These are phyloP conservation scores for Sordariomycetes sp. DNA, from an alignment of 2,329 filamentous ascomycete species.

Conservation along the genomic window DNA sequence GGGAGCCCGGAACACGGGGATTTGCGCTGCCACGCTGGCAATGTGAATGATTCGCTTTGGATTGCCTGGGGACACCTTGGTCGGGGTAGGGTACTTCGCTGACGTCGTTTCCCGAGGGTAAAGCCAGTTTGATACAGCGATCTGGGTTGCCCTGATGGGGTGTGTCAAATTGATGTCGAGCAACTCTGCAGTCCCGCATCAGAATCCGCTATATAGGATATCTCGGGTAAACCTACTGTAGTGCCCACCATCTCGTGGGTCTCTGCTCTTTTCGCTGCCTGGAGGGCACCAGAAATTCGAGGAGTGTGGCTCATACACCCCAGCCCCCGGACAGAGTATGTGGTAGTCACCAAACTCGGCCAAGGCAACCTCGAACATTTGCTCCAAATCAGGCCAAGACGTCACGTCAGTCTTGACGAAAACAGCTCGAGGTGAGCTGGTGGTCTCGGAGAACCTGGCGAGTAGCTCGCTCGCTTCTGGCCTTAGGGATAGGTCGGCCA, in stretches of 20 bases:
- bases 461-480: constrained; percentile 29
- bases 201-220: no score
- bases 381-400: constrained; percentile 25
- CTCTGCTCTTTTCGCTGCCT: constrained; percentile 20
- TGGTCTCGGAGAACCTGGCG: constrained; percentile 2
- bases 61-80: constrained; percentile 11
- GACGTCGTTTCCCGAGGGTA: constrained; percentile 10
- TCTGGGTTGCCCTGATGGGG: constrained; percentile 28
- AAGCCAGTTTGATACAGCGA: constrained; percentile 28
- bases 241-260: constrained; percentile 15
- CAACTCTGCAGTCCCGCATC: no score
- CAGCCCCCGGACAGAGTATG: constrained; percentile 35
- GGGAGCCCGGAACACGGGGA: constrained; percentile 20
- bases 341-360: constrained; percentile 27
- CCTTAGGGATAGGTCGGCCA: constrained; percentile 32
- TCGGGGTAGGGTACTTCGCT: constrained; percentile 1
- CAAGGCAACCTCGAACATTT: constrained; percentile 22
- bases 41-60: constrained; percentile 28
- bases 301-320: constrained; percentile 35
- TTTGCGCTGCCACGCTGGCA: constrained; percentile 24
- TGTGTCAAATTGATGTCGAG: constrained; percentile 32
- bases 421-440: constrained; percentile 19
- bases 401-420: constrained; percentile 36
- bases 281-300: constrained; percentile 32
- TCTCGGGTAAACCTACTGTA: no score